Base-by-base conservation (phyloP, 179 eudicot genomes). In the Beta macrorhiza region DNA sequence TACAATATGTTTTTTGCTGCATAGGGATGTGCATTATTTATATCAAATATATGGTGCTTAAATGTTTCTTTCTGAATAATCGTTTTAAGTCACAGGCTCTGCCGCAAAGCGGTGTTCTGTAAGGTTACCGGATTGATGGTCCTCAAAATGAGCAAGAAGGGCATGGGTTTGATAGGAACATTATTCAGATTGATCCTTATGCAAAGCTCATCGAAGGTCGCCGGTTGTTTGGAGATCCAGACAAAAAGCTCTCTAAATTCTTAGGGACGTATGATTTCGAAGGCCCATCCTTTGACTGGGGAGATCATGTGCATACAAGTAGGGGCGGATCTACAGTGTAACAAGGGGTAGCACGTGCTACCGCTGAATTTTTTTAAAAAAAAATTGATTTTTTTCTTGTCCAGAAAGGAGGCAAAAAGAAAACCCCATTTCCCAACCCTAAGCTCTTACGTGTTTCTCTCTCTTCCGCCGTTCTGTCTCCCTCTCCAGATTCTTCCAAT, bases 181-280 rank as follows among this genome's bases (percentile, higher is more conserved):
- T 78, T 77, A 78, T 94, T 83, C 88, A 94, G 57, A 82, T 97
- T 78, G 99, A 97, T 83, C 99, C 99, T 12, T 97, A 93, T 75
- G 97, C 98, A 42, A 97, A 90, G 86, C 81, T 93, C 56, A 42
- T 97, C 75, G 98, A 97, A 88, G 98, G 99, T 72, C 99, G 98
- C 64, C 87, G 95, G 16, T 47, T 81, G 67, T 97, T 97, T 86
- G 98, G 92, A 79, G 97, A 97, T 89, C 75, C 85, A 72, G 88
- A 86, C 79, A 78, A 90, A 72, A 89, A 82, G 87, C 75, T 87
- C 74, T 91, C 91, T 55, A 86, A 90, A 29, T 91, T 90, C 82
- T 74, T 88, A 67, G 99, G 99, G 59, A 91, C 98, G 58, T 97
- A 91, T 85, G 92, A 97, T 87, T 93, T 97, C 82, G 90, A 89